These are phyloP conservation scores for Hyaloscypha bicolor DNA, from an alignment of 495 filamentous ascomycete genomes.

Conservation along the genomic window DNA sequence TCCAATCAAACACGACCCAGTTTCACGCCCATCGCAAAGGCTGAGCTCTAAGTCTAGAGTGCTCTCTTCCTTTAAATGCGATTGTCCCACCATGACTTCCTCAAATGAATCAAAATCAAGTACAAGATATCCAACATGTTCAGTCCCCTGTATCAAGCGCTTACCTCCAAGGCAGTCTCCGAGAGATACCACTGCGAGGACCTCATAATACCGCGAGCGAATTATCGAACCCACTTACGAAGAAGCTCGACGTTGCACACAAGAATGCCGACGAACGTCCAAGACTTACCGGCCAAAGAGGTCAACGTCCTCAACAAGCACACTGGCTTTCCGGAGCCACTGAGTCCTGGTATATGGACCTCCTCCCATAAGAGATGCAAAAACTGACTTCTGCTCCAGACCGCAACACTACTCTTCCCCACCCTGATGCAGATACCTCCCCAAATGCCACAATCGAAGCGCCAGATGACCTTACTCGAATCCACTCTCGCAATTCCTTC, in stretches of 20 bases:
- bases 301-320: conserved; percentile 2
- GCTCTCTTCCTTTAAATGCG: conserved; percentile 4
- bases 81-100: background rate
- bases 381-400: conserved; percentile 14
- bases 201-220: background rate
- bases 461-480: conserved; percentile 8
- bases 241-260: background rate
- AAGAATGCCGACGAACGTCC: conserved; percentile 16
- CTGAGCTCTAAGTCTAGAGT: background rate
- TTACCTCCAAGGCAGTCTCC: conserved; percentile 7
- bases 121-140: conserved; percentile 2
- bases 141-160: background rate
- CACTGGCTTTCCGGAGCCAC: conserved; percentile 32
- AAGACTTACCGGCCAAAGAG: background rate
- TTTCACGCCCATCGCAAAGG: background rate
- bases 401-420: conserved; percentile 32
- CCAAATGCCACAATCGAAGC: conserved; percentile 31
- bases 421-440: conserved; percentile 34
- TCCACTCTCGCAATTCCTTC: conserved; percentile 7
- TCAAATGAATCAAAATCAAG: conserved; percentile 1
- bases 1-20: conserved; percentile 2
- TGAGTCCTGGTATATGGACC: conserved; percentile 26
- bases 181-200: conserved; percentile 2
- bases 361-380: background rate
- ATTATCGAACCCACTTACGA: conserved; percentile 4